Base-by-base conservation (phyloP, 768 basidiomycete genomes). In the Lepiota venenata region DNA sequence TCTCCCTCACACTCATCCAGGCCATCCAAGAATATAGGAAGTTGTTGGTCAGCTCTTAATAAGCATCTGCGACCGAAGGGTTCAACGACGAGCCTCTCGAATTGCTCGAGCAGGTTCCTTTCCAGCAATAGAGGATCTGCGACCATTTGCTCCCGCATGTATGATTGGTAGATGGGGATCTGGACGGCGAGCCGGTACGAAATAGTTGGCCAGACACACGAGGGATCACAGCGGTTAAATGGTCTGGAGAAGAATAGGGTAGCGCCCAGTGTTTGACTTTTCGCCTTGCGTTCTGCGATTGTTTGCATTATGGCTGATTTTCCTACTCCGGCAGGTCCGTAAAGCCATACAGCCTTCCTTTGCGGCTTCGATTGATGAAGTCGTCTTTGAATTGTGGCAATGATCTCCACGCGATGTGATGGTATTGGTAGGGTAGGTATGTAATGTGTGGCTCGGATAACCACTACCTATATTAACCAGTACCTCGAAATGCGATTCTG, bases 221-320 rank as follows among this genome's bases (percentile, higher is more conserved):
- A 12, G 2, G 46, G 40, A 15, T 49, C 21, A 3, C 25, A 36
- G 16, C 54, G 46, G 1, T 35, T 15, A 27, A 41, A 41, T 9
- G 50, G 50, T 8, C 50, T 11, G 2, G 44, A 52, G 22, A 50
- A 52, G 27, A 57, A 57, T 10, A 57, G 16, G 14, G 50, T 47
- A 4, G 50, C 56, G 7, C 45, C 56, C 5, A 52, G 50, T 20
- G 10, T 45, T 0, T 39, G 3, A 21, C 20, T 25, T 15, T n/a
- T 10, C 6, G 22, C n/a, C 0, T 52, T 37, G 6, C 38, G 21
- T 6, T 45, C 41, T 1, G 51, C 52, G 18, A 57, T 16, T 9
- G 47, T 58, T 35, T 53, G 29, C 9, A 52, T 27, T 11, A 57
- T n/a, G 3, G 51, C 45, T 12, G 51, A 53, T n/a, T 57, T 57